A percentile compares a stretch with the other conserved stretches of the same genome.
Evolutionary conservation across 176 grass and related monocot species (phyloP).

Genomic region (Phoenix roebelenii): DNA sequence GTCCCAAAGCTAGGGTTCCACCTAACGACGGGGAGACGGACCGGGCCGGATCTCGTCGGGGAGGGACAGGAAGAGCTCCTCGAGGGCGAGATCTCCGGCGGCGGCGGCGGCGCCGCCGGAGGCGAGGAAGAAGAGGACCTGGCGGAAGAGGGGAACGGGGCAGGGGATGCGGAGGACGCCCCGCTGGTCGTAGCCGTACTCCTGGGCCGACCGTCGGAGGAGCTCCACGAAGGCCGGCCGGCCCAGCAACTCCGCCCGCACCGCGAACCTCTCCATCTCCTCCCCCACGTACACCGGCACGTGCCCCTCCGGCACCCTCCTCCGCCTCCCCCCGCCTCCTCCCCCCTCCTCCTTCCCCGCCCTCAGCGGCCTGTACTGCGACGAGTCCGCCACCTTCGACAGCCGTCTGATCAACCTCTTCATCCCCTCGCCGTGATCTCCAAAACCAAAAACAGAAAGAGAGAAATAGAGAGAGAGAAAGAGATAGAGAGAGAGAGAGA

Average conservation of each 20-base stretch:
- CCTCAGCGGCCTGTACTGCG: background rate
- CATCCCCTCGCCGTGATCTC: background rate
- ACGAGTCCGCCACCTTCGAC: slow-evolving; percentile 14
- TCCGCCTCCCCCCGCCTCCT: background rate
- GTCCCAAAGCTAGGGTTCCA: background rate
- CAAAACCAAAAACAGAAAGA: background rate
- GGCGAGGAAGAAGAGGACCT: background rate
- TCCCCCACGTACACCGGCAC: slow-evolving; percentile 17
- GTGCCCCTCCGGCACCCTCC: slow-evolving; percentile 11
- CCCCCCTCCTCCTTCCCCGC: background rate
- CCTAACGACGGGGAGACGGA: background rate
- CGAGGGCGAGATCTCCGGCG: background rate
- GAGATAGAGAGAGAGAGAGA: background rate
- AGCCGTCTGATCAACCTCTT: slow-evolving; percentile 16
- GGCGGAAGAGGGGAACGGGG: slow-evolving; percentile 12
- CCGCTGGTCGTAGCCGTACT: slow-evolving; percentile 21
- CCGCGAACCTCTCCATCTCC: slow-evolving; percentile 23
- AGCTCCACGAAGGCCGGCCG: slow-evolving; percentile 15
- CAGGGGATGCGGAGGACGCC: slow-evolving; percentile 14
- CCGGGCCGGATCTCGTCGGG: background rate
- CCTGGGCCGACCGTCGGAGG: slow-evolving; percentile 14
- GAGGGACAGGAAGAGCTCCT: slow-evolving; percentile 8
- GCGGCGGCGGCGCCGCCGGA: too few species aligned
- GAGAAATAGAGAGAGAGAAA: background rate
- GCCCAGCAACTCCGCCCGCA: slow-evolving; percentile 14